phyloP scores from a whole-genome alignment of 129 eudicot species.

The Flaveria brownii region DNA sequence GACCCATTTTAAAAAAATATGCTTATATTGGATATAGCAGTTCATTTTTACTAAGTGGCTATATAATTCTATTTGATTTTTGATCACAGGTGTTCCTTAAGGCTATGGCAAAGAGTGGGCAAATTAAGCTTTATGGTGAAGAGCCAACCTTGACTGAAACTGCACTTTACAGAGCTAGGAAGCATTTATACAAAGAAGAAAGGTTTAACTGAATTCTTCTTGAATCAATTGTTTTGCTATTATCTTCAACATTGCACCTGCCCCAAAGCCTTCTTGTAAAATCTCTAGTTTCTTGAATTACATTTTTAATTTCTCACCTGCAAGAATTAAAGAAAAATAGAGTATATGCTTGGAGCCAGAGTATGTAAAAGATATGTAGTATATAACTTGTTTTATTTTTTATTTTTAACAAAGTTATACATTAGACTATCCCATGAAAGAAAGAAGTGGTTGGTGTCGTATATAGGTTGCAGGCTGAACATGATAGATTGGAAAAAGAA shows the following conservation, averaged over 20 bases:
- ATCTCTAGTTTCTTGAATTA: background rate
- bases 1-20: background rate
- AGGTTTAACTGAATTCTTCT: conserved; percentile 45
- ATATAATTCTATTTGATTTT: background rate
- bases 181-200: conserved; percentile 89
- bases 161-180: conserved; percentile 92
- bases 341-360: background rate
- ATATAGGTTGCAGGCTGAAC: conserved; percentile 72
- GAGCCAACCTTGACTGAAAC: conserved; percentile 89
- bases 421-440: conserved; percentile 9
- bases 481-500: conserved; percentile 55
- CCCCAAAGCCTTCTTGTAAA: background rate
- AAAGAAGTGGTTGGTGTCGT: conserved; percentile 19
- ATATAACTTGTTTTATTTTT: background rate
- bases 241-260: conserved; percentile 3
- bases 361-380: background rate
- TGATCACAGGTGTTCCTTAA: conserved; percentile 80
- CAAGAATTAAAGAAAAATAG: background rate
- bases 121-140: conserved; percentile 89
- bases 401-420: background rate
- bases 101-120: conserved; percentile 99
- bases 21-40: conserved; percentile 14
- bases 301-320: background rate
- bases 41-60: background rate
- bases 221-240: conserved; percentile 8